Percentiles rank a stretch among this genome's conserved stretches.
Evolutionary conservation across 2,329 filamentous ascomycete genomes (phyloP).

Genomic region (Colletotrichum incanum): DNA sequence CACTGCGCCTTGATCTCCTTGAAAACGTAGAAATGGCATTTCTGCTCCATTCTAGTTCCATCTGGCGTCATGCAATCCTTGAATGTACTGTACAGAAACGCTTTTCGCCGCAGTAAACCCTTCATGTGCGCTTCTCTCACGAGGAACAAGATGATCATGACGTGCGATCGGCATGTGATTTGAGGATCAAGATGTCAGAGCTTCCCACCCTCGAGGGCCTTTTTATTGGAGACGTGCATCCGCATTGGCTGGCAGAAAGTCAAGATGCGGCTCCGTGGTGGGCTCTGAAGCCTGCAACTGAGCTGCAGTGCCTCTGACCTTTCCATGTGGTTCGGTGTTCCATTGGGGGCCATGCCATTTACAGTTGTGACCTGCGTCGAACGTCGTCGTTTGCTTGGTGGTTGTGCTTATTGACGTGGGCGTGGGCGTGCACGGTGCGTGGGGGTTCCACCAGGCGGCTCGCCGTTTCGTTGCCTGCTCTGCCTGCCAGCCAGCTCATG

Average conservation of each 20-base stretch:
- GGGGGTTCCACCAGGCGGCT: slow-evolving; percentile 31
- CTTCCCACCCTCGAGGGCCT: slow-evolving; percentile 7
- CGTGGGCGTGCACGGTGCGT: slow-evolving; percentile 18
- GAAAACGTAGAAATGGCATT: neutral
- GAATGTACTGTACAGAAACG: neutral
- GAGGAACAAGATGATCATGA: slow-evolving; percentile 34
- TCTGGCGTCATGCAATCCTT: neutral
- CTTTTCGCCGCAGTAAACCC: neutral
- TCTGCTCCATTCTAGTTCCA: neutral
- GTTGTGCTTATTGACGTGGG: neutral
- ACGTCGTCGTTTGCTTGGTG: neutral
- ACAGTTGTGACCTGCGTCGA: neutral
- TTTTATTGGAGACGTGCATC: slow-evolving; percentile 20
- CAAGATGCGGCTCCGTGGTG: slow-evolving; percentile 38
- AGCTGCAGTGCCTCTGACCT: neutral
- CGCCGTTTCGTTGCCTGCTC: neutral
- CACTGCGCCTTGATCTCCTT: neutral
- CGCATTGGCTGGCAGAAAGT: slow-evolving; percentile 15
- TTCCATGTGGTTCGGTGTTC: neutral
- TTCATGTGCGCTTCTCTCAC: slow-evolving; percentile 15
- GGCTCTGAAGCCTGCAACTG: neutral
- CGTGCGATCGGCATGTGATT: slow-evolving; percentile 37
- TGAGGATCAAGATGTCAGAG: slow-evolving; percentile 27
- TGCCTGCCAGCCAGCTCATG: slow-evolving; percentile 14
- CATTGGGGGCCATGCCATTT: slow-evolving; percentile 9